A percentile compares a stretch with the other conserved stretches of the same genome.
Evolutionary conservation across 2,329 filamentous ascomycete genomes (phyloP).

Genomic region (Pseudogymnoascus sp.): DNA sequence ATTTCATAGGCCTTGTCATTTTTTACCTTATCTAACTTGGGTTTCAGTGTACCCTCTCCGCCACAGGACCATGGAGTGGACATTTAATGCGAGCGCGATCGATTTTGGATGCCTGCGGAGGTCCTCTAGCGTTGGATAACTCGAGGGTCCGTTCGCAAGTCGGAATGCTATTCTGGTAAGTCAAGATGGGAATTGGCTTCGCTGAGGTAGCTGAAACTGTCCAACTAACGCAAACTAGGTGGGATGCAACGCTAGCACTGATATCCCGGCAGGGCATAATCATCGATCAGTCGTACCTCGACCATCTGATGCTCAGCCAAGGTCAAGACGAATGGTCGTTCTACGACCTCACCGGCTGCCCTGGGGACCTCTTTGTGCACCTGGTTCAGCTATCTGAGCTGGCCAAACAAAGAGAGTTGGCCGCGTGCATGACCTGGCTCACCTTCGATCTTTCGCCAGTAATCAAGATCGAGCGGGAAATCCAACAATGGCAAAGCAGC

Average conservation of each 20-base stretch:
- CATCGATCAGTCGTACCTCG: constrained; percentile 20
- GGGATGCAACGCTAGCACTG: constrained; percentile 29
- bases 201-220: background rate
- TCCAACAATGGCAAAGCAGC: constrained; percentile 18
- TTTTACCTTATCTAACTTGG: background rate
- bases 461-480: constrained; percentile 16
- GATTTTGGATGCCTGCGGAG: constrained; percentile 13
- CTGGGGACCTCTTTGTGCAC: constrained; percentile 22
- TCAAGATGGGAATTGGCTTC: background rate
- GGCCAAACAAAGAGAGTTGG: constrained; percentile 25
- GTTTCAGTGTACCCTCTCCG: constrained; percentile 27
- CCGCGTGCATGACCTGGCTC: constrained; percentile 25
- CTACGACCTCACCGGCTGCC: constrained; percentile 29
- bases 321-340: constrained; percentile 23
- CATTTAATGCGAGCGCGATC: constrained; percentile 25
- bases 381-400: constrained; percentile 26
- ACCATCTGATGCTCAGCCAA: constrained; percentile 18
- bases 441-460: constrained; percentile 23
- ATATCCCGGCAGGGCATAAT: constrained; percentile 25
- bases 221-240: constrained; percentile 13
- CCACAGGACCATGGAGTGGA: constrained; percentile 25
- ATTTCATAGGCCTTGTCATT: background rate
- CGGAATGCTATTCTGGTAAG: constrained; percentile 26
- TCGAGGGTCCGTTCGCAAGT: constrained; percentile 24
- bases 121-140: constrained; percentile 17